These are phyloP conservation scores for Mycena galopus DNA, from an alignment of 768 basidiomycete genomes.

Conservation along the genomic window DNA sequence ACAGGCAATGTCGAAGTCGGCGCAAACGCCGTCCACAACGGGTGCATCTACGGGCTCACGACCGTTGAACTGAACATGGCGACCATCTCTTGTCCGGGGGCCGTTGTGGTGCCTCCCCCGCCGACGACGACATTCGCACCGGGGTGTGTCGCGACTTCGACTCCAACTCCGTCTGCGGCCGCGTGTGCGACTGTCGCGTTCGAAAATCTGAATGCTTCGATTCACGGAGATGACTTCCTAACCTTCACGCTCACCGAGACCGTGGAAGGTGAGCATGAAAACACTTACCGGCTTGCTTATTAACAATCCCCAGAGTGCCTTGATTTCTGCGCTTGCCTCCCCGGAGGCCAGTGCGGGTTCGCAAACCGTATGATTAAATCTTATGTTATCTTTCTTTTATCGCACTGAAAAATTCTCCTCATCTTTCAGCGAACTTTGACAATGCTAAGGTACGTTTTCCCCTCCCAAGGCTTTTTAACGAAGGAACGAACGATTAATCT, in stretches of 20 bases:
- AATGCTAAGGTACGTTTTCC: neutral
- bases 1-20: conserved; percentile 3
- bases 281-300: neutral
- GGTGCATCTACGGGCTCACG: conserved; percentile 1
- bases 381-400: neutral
- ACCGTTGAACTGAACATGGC: neutral
- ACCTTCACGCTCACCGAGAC: conserved; percentile 1
- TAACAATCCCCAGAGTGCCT: neutral
- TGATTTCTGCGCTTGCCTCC: neutral
- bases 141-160: neutral
- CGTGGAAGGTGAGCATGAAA: neutral
- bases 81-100: neutral
- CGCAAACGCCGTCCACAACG: neutral
- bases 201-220: neutral
- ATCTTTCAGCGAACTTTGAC: neutral
- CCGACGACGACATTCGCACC: neutral
- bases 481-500: neutral
- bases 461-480: neutral
- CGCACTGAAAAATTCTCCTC: neutral
- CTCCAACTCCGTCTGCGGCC: neutral
- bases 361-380: neutral
- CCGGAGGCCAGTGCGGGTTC: neutral
- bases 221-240: neutral
- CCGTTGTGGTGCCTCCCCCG: neutral
- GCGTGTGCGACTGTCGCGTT: neutral